Base-by-base conservation (phyloP, 108 stramenopile species). In the Skeletonema grethae region DNA sequence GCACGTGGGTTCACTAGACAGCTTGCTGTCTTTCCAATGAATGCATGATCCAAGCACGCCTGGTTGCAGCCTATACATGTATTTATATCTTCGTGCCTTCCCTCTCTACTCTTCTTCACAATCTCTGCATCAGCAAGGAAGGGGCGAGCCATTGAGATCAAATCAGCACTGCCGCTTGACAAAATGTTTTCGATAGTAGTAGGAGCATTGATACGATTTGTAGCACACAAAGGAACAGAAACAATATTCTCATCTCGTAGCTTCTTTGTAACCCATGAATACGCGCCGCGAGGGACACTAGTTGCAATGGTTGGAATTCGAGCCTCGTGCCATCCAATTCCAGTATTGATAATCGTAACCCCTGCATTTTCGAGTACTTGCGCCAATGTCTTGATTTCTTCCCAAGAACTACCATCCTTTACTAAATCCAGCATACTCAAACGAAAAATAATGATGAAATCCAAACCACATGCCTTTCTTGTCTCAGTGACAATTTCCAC, bases 251-350 rank as follows among this genome's bases (percentile, higher is more conserved):
- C 89, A n/a, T 90, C 85, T 57, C 84, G 87, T 11, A 99, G 75
- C 57, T 90, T 84, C 61, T 88, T 68, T 29, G 99, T 99, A 1
- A 94, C 93, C 80, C 90, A 97, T 22, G 94, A 79, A 85, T 95
- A 99, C 16, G 92, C 97, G 2, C 90, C 99, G 0, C 99, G 88
- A 9, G 99, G 99, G 4, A 99, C 99, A 59, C 86, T 84, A 5
- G 99, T 98, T 28, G 97, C 92, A 79, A 99, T 99, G 18, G 99
- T 99, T 20, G 99, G 99, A 34, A 99, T 88, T 28, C 99, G 85
- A 35, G 99, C 96, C 79, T 99, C 97, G 75, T 99, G 99, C 99
- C 99, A 99, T 36, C 99, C 99, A 76, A 99, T 99, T 30, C 99
- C 99, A 16, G 97, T 99, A 86, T 99, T 99, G 72, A 99, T 87